Evolutionary conservation across 768 basidiomycete species (phyloP), one percentile per base, ranked within the genome.

Genomic region (Trametes cingulata): DNA sequence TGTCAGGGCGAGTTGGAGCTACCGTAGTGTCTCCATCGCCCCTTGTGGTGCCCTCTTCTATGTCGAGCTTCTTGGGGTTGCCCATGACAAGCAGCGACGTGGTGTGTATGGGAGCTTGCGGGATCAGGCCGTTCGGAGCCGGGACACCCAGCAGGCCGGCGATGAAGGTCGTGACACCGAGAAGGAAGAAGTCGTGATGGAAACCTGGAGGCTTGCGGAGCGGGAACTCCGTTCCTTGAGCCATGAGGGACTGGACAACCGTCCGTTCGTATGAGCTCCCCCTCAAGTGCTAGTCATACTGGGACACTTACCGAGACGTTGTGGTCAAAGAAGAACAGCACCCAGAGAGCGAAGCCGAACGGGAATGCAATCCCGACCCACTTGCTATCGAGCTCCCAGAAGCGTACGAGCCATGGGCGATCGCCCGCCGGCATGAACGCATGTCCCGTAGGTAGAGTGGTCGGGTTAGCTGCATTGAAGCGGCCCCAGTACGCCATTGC

Each of bases 281-380:
- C 8, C 20, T 10, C 20, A 9, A 37, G 42, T 37, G 2, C 41
- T 13, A n/a, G n/a, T n/a, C n/a, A n/a, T n/a, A n/a, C n/a, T n/a
- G n/a, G n/a, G n/a, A 7, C 9, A 75, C 88, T 66, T 71, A 92
- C 91, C 47, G 93, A 95, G 53, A 95, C 91, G 66, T 95, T 95
- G 65, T 95, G 91, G 64, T 98, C 94, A 65, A 97, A 97, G 78
- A 95, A 95, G 76, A 98, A 96, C 43, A 97, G 75, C 22, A 96
- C 82, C 85, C 91, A 97, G 6, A 98, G 77, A 20, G 94, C 78
- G 41, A 95, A 73, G 2, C 95, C 95, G 67, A 97, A 97, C 0
- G 94, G 95, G 42, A 95, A 77, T 0, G 94, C 91, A 27, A 93
- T 86, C 12, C 87, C 91, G 3, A 95, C 87, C 90, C 93, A 97